Evolutionary conservation across 1,139 yeast species (phyloP).

Genomic region (Suhomyces guaymorum): DNA sequence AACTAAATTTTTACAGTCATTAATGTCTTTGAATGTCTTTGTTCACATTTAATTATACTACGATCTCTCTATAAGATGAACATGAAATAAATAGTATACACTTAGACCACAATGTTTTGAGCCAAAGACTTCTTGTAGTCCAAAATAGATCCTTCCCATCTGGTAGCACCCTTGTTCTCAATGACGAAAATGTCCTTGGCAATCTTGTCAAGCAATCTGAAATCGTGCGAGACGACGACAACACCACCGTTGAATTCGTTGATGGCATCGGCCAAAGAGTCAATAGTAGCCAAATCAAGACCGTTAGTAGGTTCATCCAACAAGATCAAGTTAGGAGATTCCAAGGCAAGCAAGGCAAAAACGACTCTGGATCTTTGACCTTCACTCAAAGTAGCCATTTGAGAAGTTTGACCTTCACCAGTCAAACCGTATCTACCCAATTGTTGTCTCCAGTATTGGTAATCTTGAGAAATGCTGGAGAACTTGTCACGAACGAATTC

Average conservation of each 20-base stretch:
- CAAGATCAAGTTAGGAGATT: constrained; percentile 89
- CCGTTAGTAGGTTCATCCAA: constrained; percentile 99
- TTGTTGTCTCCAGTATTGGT: constrained; percentile 99
- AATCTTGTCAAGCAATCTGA: constrained; percentile 95
- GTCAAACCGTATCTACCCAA: constrained; percentile 97
- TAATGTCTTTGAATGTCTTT: too few species aligned
- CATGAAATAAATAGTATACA: constrained; percentile 8
- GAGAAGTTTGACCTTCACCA: constrained; percentile 98
- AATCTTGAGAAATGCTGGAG: constrained; percentile 88
- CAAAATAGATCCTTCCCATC: constrained; percentile 92
- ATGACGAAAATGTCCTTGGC: constrained; percentile 97
- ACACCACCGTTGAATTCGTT: constrained; percentile 96
- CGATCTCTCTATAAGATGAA: constrained; percentile 3
- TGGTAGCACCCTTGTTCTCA: constrained; percentile 90
- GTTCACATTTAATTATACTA: constrained; percentile 1
- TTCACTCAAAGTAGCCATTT: constrained; percentile 97
- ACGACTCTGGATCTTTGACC: constrained; percentile 99
- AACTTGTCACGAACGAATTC: constrained; percentile 97
- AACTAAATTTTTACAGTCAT: too few species aligned
- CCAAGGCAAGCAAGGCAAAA: constrained; percentile 92
- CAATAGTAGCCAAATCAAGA: constrained; percentile 96
- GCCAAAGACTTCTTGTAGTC: constrained; percentile 94
- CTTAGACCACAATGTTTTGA: constrained; percentile 72
- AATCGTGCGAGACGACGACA: constrained; percentile 97
- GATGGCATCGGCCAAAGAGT: constrained; percentile 95